These are phyloP conservation scores for Flammula alnicola DNA, from an alignment of 1,284 basidiomycete species.

Conservation along the genomic window DNA sequence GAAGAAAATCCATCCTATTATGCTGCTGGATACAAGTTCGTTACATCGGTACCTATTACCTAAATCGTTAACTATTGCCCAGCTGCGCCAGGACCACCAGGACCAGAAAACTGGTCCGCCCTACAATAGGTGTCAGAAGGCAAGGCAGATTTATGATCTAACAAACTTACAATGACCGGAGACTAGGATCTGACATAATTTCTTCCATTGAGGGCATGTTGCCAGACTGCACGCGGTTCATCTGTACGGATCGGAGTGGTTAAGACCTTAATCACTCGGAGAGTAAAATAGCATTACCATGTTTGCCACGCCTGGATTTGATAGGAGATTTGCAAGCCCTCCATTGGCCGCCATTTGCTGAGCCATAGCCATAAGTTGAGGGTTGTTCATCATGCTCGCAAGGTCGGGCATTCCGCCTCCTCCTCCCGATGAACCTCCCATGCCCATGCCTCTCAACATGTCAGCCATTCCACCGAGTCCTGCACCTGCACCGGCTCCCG, in stretches of 20 bases:
- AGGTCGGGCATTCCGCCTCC: constrained; percentile 92
- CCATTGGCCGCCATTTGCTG: constrained; percentile 93
- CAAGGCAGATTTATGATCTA: no score
- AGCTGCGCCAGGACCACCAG: no score
- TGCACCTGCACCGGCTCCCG: constrained; percentile 46
- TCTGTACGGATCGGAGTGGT: constrained; percentile 49
- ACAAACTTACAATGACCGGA: constrained; percentile 70
- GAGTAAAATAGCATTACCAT: constrained; percentile 56
- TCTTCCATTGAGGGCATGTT: constrained; percentile 83
- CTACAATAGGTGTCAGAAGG: no score
- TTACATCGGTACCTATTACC: no score
- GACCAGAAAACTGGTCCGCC: no score
- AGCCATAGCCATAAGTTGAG: constrained; percentile 90
- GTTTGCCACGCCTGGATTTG: constrained; percentile 78
- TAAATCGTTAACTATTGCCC: no score
- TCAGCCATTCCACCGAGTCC: constrained; percentile 70
- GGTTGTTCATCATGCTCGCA: constrained; percentile 88
- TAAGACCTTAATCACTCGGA: constrained; percentile 1
- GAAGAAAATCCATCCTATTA: no score
- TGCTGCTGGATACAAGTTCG: no score
- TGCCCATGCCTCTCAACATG: constrained; percentile 60
- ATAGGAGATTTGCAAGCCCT: constrained; percentile 86
- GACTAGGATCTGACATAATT: constrained; percentile 70
- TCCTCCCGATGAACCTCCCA: constrained; percentile 54
- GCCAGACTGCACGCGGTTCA: constrained; percentile 76